Conservation (phyloP, 2,329 filamentous ascomycete species). For the Hypomyces rosellus region DNA sequence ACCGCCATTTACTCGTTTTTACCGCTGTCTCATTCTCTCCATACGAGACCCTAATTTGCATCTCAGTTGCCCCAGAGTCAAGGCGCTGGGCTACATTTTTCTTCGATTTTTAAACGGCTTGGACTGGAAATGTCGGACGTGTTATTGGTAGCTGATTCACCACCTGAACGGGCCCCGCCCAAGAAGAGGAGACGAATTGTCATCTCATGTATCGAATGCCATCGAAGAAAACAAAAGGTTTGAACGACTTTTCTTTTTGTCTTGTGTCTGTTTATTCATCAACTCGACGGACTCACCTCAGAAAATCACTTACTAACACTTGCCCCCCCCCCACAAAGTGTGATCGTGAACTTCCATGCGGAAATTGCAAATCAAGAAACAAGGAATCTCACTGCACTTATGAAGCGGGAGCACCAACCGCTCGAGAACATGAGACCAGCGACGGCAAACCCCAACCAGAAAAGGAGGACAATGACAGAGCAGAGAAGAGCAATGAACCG, state of each 20-base stretch:
- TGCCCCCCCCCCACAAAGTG: too few species aligned
- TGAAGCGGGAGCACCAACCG: conserved; percentile 43
- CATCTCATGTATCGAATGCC: conserved; percentile 59
- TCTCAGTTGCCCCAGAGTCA: too few species aligned
- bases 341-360: conserved; percentile 53
- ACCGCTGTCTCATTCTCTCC: too few species aligned
- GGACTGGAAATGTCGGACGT: conserved; percentile 8
- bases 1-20: too few species aligned
- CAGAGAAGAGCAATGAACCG: conserved; percentile 19
- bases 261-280: too few species aligned
- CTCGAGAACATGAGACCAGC: conserved; percentile 25
- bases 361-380: conserved; percentile 52
- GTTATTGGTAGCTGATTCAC: conserved; percentile 1
- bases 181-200: conserved; percentile 55
- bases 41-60: too few species aligned
- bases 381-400: conserved; percentile 52
- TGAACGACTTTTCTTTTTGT: background rate
- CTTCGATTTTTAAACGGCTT: background rate
- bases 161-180: conserved; percentile 30
- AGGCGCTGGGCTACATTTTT: background rate
- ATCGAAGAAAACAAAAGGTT: conserved; percentile 57
- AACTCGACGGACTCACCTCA: too few species aligned
- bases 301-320: conserved; percentile 1
- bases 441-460: conserved; percentile 5
- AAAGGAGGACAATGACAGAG: background rate